Evolutionary conservation across 1,284 basidiomycete species (phyloP), one percentile per base, ranked within the genome.

Genomic region (Porodaedalea pini): DNA sequence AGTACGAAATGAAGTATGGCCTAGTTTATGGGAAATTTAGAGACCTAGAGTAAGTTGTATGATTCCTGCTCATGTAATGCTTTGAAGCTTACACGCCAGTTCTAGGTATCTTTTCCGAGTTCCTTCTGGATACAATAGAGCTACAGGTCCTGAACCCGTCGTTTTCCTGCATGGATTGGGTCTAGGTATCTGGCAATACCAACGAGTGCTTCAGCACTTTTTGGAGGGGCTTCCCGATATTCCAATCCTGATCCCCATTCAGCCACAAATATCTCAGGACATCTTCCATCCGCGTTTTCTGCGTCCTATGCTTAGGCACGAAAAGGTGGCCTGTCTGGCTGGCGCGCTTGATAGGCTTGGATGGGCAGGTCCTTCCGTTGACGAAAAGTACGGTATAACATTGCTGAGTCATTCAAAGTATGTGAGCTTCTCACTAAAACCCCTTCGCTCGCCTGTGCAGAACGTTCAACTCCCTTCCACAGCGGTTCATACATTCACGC

Each of bases 381-480:
- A 58, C 54, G 60, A 68, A 62, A 69, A 60, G 64, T 70, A 73
- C 54, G 90, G 91, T 3, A 75, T 94, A 17, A 88, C 85, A 0
- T 71, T 96, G 65, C 63, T 96, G 55, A 93, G 90, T 68, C 94
- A 96, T 71, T 95, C 92, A 54, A 94, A 95, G 87, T 90, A 62
- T 54, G 84, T 71, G 10, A n/a, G n/a, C n/a, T n/a, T n/a, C n/a
- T n/a, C n/a, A n/a, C n/a, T n/a, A n/a, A n/a, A n/a, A n/a, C n/a
- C n/a, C n/a, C n/a, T n/a, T n/a, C n/a, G n/a, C n/a, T n/a, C n/a
- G n/a, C n/a, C n/a, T n/a, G n/a, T n/a, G n/a, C n/a, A n/a, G n/a
- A n/a, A n/a, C n/a, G n/a, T n/a, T n/a, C n/a, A n/a, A n/a, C n/a
- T 54, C 61, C 32, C 25, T 40, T 17, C 50, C 40, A 31, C 61